A percentile compares a stretch with the other conserved stretches of the same genome.
Conservation (phyloP, 2,329 filamentous ascomycete species). For the Acrodontium crateriforme region DNA sequence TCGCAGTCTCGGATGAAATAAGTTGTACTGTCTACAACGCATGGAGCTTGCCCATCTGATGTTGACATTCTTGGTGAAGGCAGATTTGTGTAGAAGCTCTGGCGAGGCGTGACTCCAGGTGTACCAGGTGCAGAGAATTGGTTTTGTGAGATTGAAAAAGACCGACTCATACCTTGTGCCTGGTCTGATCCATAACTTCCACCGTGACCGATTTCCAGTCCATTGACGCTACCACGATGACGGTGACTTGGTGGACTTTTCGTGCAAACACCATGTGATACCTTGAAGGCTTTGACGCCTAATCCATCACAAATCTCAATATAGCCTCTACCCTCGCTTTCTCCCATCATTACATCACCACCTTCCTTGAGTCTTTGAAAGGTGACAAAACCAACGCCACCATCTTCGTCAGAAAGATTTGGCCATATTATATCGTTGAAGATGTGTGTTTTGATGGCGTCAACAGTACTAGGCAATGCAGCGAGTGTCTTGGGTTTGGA, state of each 20-base stretch:
- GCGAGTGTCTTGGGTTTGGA: conserved; percentile 71
- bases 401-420: conserved; percentile 90
- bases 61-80: conserved; percentile 14
- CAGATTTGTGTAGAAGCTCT: conserved; percentile 12
- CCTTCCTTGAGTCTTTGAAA: conserved; percentile 82
- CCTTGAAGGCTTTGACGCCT: conserved; percentile 72
- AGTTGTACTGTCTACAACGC: conserved; percentile 76
- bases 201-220: conserved; percentile 24
- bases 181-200: conserved; percentile 14
- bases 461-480: conserved; percentile 75
- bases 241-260: conserved; percentile 36
- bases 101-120: conserved; percentile 13
- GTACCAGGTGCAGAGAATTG: conserved; percentile 17
- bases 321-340: conserved; percentile 69
- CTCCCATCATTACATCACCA: conserved; percentile 69
- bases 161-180: conserved; percentile 10
- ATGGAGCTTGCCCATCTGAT: conserved; percentile 26
- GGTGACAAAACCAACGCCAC: conserved; percentile 80
- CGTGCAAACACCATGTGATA: conserved; percentile 84
- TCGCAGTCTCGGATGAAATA: conserved; percentile 62
- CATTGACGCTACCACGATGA: conserved; percentile 29
- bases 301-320: conserved; percentile 78
- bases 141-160: conserved; percentile 16
- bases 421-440: conserved; percentile 99
- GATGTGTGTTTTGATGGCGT: conserved; percentile 82